These are phyloP conservation scores for Colletotrichum destructivum DNA, from an alignment of 2,329 filamentous ascomycete genomes.

Conservation along the genomic window DNA sequence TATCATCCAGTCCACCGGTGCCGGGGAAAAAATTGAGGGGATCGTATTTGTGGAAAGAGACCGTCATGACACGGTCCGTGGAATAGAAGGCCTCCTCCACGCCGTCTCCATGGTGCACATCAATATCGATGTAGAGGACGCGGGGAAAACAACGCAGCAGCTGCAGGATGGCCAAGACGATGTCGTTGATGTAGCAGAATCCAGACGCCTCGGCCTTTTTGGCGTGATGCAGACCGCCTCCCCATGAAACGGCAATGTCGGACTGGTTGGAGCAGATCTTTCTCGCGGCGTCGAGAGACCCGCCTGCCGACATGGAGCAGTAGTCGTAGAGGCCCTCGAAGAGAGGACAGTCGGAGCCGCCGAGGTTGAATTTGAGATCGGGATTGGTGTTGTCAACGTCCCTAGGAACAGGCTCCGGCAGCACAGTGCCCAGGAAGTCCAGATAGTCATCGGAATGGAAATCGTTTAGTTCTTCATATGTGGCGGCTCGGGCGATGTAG, in stretches of 20 bases:
- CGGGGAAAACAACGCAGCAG: constrained; percentile 85
- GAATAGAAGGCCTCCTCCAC: constrained; percentile 94
- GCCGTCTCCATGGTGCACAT: constrained; percentile 92
- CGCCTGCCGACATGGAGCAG: constrained; percentile 92
- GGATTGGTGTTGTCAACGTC: constrained; percentile 77
- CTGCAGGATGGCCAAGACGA: constrained; percentile 92
- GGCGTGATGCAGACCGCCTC: constrained; percentile 94
- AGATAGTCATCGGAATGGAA: constrained; percentile 94
- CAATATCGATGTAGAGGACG: constrained; percentile 95
- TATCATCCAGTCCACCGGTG: constrained; percentile 89
- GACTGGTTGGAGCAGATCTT: constrained; percentile 90
- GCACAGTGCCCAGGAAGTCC: constrained; percentile 84
- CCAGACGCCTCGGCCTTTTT: constrained; percentile 95
- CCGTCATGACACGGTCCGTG: constrained; percentile 90
- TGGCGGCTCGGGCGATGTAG: constrained; percentile 87
- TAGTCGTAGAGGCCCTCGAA: constrained; percentile 98
- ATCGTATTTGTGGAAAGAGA: constrained; percentile 98
- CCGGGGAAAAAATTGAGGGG: constrained; percentile 88
- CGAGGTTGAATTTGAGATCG: constrained; percentile 85
- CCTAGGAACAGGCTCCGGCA: constrained; percentile 74
- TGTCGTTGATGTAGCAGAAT: constrained; percentile 99
- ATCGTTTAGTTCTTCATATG: constrained; percentile 86
- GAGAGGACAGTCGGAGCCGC: constrained; percentile 92
- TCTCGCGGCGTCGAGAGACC: constrained; percentile 89
- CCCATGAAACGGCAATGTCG: constrained; percentile 98